Conservation (phyloP, 2,329 filamentous ascomycete species). For the Pseudogymnoascus sp. region DNA sequence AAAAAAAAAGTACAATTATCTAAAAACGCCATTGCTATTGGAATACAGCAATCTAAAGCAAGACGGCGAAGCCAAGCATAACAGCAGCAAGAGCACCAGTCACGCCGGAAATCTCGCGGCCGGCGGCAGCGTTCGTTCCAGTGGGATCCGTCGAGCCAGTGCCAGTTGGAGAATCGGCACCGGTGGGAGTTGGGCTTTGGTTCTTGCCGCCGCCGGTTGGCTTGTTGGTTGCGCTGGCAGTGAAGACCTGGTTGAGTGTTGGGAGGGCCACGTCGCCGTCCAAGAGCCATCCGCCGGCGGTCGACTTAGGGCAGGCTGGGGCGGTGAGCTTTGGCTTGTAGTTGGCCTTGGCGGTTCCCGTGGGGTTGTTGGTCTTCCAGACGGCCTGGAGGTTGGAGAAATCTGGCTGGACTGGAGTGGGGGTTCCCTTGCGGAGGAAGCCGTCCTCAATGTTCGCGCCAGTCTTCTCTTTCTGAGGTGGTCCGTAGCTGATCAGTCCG, state of each 20-base stretch:
- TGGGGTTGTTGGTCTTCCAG: constrained; percentile 66
- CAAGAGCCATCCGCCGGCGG: constrained; percentile 63
- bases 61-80: neutral
- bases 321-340: constrained; percentile 59
- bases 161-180: neutral
- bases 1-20: constrained; percentile 7
- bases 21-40: neutral
- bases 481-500: constrained; percentile 70
- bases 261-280: constrained; percentile 63
- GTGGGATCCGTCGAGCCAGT: neutral
- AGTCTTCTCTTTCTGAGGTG: constrained; percentile 44
- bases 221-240: constrained; percentile 14
- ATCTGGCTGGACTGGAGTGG: constrained; percentile 65
- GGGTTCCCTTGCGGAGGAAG: constrained; percentile 63
- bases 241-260: constrained; percentile 50
- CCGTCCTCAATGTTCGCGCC: constrained; percentile 55
- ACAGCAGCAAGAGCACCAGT: neutral
- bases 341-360: constrained; percentile 55
- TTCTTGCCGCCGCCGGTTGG: neutral
- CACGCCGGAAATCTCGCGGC: neutral
- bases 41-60: neutral
- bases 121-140: neutral
- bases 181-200: neutral
- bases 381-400: constrained; percentile 69
- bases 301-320: constrained; percentile 63